Base-by-base conservation (phyloP, 2,329 filamentous ascomycete species). In the Cercospora sp. region DNA sequence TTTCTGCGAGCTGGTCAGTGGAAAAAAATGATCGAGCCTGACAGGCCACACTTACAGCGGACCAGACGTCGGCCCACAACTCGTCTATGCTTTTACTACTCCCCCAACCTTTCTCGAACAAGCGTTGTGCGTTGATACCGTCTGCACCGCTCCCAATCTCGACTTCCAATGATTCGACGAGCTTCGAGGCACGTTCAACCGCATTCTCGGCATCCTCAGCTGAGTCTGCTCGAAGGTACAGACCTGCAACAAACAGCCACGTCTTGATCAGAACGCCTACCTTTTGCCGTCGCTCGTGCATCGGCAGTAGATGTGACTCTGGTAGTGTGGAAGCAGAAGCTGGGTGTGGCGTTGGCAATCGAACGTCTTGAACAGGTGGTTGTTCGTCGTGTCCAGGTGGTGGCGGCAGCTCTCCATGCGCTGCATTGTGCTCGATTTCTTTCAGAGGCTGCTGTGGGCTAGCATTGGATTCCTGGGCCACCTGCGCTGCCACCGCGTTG, bases 211-310 rank as follows among this genome's bases (percentile, higher is more conserved):
- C 89, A 77, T 98, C 94, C 20, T 94, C 90, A 65, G 88, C 87
- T 82, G 96, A 88, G 8, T 87, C 87, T 7, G 94, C 92, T 63
- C 93, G 87, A 30, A 93, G 88, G 77, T 98, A 99, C 71, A 98
- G 89, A 0, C 91, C 91, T 2, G 93, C 91, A 69, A 97, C 93
- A 77, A 95, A 90, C 8, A 97, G 84, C 95, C 95, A 99, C 33
- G 97, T 89, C 72, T 90, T 90, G 20, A 93, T 83, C 16, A 99
- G 80, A 10, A 89, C 76, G 4, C 83, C 83, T 12, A 87, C 80
- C 16, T 83, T 85, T 67, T 88, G 86, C 64, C 84, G 84, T 62
- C 86, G 83, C 60, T 84, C 82, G 69, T 87, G 83, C 8, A 82
- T 69, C 20, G 80, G 78, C 2, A 84, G 80, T 66, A 87, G 86